phyloP scores from a whole-genome alignment of 1,139 yeast genomes.

The Pichia sp. region DNA sequence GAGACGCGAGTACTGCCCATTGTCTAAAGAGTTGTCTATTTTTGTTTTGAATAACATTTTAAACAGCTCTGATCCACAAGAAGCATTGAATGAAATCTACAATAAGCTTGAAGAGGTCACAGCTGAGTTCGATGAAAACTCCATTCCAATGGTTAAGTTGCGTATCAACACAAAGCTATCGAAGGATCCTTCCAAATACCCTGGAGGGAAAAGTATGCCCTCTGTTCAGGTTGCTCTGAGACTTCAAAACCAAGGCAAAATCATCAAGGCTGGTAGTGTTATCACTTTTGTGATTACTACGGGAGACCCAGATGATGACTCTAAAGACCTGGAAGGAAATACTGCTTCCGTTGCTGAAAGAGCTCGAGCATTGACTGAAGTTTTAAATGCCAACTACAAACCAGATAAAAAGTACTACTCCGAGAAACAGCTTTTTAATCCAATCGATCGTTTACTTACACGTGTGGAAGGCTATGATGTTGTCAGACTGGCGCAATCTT shows the following conservation, averaged over 20 bases:
- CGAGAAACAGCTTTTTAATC: constrained; percentile 86
- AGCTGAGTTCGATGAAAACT: constrained; percentile 53
- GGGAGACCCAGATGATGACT: constrained; percentile 10
- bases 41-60: constrained; percentile 69
- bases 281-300: constrained; percentile 75
- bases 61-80: constrained; percentile 72
- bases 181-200: constrained; percentile 69
- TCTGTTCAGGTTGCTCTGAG: constrained; percentile 90
- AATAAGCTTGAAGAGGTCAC: constrained; percentile 63
- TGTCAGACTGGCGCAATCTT: constrained; percentile 66
- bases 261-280: constrained; percentile 84
- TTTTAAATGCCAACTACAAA: constrained; percentile 43
- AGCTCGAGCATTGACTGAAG: constrained; percentile 74
- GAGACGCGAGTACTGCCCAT: constrained; percentile 92
- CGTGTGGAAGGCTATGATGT: constrained; percentile 85
- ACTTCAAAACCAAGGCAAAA: constrained; percentile 73
- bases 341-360: constrained; percentile 55
- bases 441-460: constrained; percentile 82
- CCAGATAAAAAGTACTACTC: constrained; percentile 80
- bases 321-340: constrained; percentile 28
- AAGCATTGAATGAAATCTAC: constrained; percentile 69
- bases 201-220: constrained; percentile 81
- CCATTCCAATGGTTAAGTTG: constrained; percentile 60
- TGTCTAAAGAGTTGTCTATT: constrained; percentile 83
- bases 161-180: constrained; percentile 72